Evolutionary conservation across 2,329 filamentous ascomycete species (phyloP), one percentile per base, ranked within the genome.

Genomic region (Neofusicoccum cordaticola): DNA sequence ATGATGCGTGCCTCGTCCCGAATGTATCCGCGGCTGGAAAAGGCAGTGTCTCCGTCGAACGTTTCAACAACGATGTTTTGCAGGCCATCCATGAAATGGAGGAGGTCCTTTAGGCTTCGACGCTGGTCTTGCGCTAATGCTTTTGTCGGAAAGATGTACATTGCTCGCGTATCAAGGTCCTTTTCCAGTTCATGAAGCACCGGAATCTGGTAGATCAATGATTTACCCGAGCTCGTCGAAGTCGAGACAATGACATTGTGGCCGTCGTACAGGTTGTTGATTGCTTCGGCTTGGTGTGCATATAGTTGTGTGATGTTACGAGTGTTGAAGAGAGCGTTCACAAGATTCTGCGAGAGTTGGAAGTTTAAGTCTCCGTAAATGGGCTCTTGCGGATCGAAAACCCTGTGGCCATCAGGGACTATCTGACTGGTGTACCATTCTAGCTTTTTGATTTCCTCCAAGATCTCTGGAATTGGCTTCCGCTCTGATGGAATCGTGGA

Each of bases 101-200:
- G 81, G 73, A 98, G 85, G 62, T 97, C 92, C 71, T 91, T 91
- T 74, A 99, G 81, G 69, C 93, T 97, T 69, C 93, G 86, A 70
- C 89, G 88, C 76, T 99, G 95, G 76, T 99, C 95, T 75, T 99
- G 95, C 0, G 95, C 94, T 15, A 99, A 80, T 1, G 95, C 95
- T 78, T 99, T 99, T 0, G 95, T 99, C 0, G 95, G 95, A 67
- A 99, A 99, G 41, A 99, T 97, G 74, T 97, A 98, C 88, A 99
- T 92, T 2, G 95, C 95, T 70, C 95, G 84, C 8, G 91, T 91
- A 64, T 88, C 83, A 2, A 78, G 80, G 71, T 98, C 90, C 61
- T 86, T 82, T 75, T 99, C 94, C 2, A 99, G 80, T 57, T 92
- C 90, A 73, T 96, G 88, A 11, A 99, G 80, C 50, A 99, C 92